Evolutionary conservation across 306 rosid species (phyloP).

Genomic region (Dryas drummondii): DNA sequence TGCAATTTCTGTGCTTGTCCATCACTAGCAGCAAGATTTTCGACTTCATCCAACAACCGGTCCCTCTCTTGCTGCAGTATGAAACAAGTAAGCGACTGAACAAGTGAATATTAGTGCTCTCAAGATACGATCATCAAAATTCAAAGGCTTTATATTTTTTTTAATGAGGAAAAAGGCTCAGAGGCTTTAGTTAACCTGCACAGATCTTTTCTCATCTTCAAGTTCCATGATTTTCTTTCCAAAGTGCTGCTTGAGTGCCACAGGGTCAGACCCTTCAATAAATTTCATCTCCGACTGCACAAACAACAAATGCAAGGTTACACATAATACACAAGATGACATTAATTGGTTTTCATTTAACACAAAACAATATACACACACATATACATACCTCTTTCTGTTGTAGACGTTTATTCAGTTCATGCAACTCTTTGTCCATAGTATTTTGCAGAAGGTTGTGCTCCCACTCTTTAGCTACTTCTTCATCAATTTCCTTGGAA

Average conservation of each 20-base stretch:
- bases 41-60: conserved; percentile 89
- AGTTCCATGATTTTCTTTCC: conserved; percentile 93
- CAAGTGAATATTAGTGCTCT: conserved; percentile 29
- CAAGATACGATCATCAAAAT: conserved; percentile 23
- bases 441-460: conserved; percentile 92
- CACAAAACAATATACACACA: conserved; percentile 17
- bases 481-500: conserved; percentile 82
- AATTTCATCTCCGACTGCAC: conserved; percentile 91
- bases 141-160: conserved; percentile 19
- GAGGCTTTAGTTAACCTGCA: conserved; percentile 54
- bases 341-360: not conserved
- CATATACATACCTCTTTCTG: conserved; percentile 74
- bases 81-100: conserved; percentile 29
- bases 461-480: conserved; percentile 97
- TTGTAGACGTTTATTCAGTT: conserved; percentile 89
- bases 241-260: conserved; percentile 87
- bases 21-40: conserved; percentile 93
- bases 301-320: conserved; percentile 16
- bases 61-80: conserved; percentile 86
- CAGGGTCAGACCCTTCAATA: conserved; percentile 76
- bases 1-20: conserved; percentile 93
- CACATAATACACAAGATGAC: not conserved
- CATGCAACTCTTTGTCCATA: conserved; percentile 95
- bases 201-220: conserved; percentile 91
- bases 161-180: no score